phyloP scores from a whole-genome alignment of 148 eudicot species.

The Vaccinium darrowii region DNA sequence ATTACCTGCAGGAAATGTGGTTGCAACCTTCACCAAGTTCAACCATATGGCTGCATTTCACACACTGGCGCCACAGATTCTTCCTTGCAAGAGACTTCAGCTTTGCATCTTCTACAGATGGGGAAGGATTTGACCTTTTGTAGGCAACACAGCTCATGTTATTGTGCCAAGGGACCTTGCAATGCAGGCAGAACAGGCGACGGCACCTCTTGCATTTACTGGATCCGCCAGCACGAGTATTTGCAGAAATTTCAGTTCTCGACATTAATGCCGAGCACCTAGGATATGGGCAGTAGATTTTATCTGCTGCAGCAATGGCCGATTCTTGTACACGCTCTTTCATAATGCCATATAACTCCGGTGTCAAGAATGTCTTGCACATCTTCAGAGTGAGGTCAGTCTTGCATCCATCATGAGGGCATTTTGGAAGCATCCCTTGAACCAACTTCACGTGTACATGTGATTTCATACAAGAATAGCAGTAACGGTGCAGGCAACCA shows the following conservation, averaged over 20 bases:
- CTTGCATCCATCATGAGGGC: constrained; percentile 68
- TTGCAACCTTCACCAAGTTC: constrained; percentile 75
- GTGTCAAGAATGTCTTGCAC: constrained; percentile 55
- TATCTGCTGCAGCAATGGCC: constrained; percentile 64
- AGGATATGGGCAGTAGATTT: constrained; percentile 72
- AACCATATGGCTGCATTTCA: constrained; percentile 73
- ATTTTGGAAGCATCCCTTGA: constrained; percentile 51
- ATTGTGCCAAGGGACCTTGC: constrained; percentile 77
- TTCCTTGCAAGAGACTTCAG: constrained; percentile 52
- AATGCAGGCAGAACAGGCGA: constrained; percentile 47
- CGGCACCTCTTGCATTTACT: constrained; percentile 49
- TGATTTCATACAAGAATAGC: constrained; percentile 67
- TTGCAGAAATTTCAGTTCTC: constrained; percentile 30
- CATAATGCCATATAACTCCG: constrained; percentile 49
- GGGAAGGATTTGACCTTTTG: constrained; percentile 39
- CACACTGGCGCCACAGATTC: constrained; percentile 75
- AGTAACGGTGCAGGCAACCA: constrained; percentile 59
- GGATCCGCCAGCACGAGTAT: constrained; percentile 27
- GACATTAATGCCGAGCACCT: constrained; percentile 77
- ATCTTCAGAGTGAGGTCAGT: constrained; percentile 40
- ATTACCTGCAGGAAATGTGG: constrained; percentile 85
- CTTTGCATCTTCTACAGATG: constrained; percentile 46
- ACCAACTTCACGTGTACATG: constrained; percentile 73
- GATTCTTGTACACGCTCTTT: constrained; percentile 51
- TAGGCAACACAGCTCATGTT: constrained; percentile 45